Percentiles rank a stretch among this genome's conserved stretches.
phyloP scores from a whole-genome alignment of 2,329 filamentous ascomycete species.

The Talaromyces sp. region DNA sequence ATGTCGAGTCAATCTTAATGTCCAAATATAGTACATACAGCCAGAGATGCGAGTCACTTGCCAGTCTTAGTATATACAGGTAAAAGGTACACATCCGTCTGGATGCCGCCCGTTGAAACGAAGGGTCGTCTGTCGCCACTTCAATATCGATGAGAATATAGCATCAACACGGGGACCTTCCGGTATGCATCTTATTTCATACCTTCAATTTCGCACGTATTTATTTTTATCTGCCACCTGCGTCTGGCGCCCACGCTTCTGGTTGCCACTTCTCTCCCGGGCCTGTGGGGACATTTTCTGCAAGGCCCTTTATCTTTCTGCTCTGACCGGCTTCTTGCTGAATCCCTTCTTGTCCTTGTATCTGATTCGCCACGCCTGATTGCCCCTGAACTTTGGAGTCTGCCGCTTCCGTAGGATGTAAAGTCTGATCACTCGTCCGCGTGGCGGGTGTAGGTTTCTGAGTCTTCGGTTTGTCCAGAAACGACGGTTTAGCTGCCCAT shows the following conservation, averaged over 20 bases:
- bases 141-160: not conserved
- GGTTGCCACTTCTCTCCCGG: slow-evolving; percentile 68
- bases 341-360: slow-evolving; percentile 31
- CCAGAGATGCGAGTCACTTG: not conserved
- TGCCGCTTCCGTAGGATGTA: slow-evolving; percentile 28
- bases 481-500: slow-evolving; percentile 59
- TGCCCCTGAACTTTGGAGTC: slow-evolving; percentile 30
- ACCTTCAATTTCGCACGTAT: not conserved
- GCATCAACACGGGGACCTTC: not conserved
- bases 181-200: not conserved
- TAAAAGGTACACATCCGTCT: not conserved
- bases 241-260: slow-evolving; percentile 56
- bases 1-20: not conserved
- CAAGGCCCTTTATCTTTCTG: slow-evolving; percentile 48
- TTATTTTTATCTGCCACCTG: slow-evolving; percentile 36
- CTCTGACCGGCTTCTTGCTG: slow-evolving; percentile 18
- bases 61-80: not conserved
- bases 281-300: slow-evolving; percentile 55
- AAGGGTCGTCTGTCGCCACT: not conserved
- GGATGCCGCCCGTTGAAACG: not conserved
- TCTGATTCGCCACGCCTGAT: slow-evolving; percentile 28
- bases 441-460: slow-evolving; percentile 49
- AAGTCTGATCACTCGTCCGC: slow-evolving; percentile 41
- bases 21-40: not conserved
- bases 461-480: slow-evolving; percentile 54